Evolutionary conservation across 208 protist species (phyloP).

Genomic region (Trypanosoma vivax): DNA sequence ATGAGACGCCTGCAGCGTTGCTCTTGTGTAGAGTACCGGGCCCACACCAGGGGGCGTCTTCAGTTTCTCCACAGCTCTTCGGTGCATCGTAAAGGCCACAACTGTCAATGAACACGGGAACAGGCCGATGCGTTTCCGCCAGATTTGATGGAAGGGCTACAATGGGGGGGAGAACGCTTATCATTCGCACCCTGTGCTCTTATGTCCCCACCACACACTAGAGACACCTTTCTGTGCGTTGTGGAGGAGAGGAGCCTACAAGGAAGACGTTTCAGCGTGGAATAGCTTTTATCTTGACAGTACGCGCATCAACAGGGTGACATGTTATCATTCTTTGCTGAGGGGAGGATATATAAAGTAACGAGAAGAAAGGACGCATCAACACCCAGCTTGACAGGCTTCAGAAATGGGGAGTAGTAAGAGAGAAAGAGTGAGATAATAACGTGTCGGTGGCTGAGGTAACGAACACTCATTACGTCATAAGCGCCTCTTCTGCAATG

Average conservation of each 20-base stretch:
- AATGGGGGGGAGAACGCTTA: conserved; percentile 16
- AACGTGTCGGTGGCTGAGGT: background rate
- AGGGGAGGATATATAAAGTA: too few relatives aligned
- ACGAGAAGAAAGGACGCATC: conserved; percentile 9
- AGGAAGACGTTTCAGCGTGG: too few relatives aligned
- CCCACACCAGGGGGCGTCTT: background rate
- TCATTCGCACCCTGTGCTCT: conserved; percentile 1
- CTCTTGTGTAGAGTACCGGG: too few relatives aligned
- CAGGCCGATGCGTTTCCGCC: conserved; percentile 4
- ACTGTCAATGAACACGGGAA: conserved; percentile 7
- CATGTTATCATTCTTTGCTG: too few relatives aligned
- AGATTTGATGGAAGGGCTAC: conserved; percentile 14
- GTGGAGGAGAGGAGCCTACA: too few relatives aligned
- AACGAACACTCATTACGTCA: conserved; percentile 6
- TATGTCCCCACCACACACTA: background rate
- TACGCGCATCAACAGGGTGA: too few relatives aligned
- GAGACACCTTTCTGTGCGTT: background rate
- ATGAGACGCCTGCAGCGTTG: too few relatives aligned
- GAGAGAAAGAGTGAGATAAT: conserved; percentile 6
- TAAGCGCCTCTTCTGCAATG: conserved; percentile 44
- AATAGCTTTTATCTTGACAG: too few relatives aligned
- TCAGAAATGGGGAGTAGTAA: conserved; percentile 6
- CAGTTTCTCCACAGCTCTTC: background rate
- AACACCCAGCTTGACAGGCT: background rate
- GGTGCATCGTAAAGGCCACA: conserved; percentile 5